phyloP scores from a whole-genome alignment of 257 asterid species.

The Rehmannia glutinosa region DNA sequence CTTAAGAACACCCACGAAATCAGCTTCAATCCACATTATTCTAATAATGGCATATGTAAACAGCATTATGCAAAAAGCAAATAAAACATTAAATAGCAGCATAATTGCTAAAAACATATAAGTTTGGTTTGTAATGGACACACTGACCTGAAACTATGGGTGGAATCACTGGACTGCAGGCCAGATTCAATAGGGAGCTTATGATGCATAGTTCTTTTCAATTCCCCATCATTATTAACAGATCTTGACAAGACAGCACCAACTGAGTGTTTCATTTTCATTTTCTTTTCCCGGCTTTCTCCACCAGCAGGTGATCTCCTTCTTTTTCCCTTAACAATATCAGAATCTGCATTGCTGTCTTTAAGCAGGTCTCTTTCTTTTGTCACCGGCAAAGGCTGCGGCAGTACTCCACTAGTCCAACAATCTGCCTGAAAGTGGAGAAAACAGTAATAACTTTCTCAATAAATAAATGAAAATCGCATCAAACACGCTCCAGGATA shows the following conservation, averaged over 20 bases:
- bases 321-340: conserved; percentile 65
- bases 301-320: conserved; percentile 84
- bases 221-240: conserved; percentile 62
- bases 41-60: neutral
- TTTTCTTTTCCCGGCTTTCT: conserved; percentile 92
- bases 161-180: conserved; percentile 60
- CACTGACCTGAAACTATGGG: conserved; percentile 59
- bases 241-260: conserved; percentile 69
- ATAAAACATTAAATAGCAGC: neutral
- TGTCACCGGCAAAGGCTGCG: conserved; percentile 48
- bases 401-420: conserved; percentile 54
- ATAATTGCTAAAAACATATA: conserved; percentile 1
- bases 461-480: conserved; percentile 9
- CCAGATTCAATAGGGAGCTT: conserved; percentile 61
- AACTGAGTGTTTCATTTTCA: conserved; percentile 89
- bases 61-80: conserved; percentile 6
- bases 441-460: conserved; percentile 3
- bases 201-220: conserved; percentile 57
- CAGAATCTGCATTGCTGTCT: conserved; percentile 52
- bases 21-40: neutral
- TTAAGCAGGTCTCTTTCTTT: conserved; percentile 62
- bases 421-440: conserved; percentile 56
- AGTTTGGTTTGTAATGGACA: neutral
- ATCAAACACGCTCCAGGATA: neutral
- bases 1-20: conserved; percentile 2